Conservation (phyloP, 2,329 filamentous ascomycete genomes). For the Botrytis fabae region DNA sequence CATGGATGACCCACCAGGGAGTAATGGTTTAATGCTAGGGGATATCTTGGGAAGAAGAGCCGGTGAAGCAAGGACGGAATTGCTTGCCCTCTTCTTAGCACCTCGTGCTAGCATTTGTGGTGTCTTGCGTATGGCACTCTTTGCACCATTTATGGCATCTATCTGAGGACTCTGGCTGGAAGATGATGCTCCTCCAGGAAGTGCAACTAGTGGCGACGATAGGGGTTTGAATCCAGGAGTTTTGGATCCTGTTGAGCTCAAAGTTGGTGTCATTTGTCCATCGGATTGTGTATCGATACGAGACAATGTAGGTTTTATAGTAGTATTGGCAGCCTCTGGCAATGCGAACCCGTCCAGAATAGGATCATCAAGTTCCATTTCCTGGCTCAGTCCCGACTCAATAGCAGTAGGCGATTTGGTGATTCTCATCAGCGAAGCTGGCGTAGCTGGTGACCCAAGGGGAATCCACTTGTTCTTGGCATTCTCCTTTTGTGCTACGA, state of each 20-base stretch:
- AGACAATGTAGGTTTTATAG: conserved; percentile 49
- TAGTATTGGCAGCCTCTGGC: conserved; percentile 67
- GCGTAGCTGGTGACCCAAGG: conserved; percentile 68
- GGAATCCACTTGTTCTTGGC: conserved; percentile 41
- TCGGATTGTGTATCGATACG: conserved; percentile 55
- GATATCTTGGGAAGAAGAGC: conserved; percentile 87
- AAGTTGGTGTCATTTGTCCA: conserved; percentile 55
- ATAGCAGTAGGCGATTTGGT: conserved; percentile 42
- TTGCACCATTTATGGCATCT: conserved; percentile 54
- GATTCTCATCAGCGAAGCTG: conserved; percentile 83
- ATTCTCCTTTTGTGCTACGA: conserved; percentile 54
- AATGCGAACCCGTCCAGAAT: conserved; percentile 67
- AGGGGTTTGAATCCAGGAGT: conserved; percentile 43
- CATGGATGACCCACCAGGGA: conserved; percentile 61
- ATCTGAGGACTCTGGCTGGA: conserved; percentile 54
- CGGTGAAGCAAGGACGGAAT: conserved; percentile 78
- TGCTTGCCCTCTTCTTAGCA: conserved; percentile 69
- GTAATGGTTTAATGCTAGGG: conserved; percentile 87
- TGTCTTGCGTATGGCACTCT: conserved; percentile 48
- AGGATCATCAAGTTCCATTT: conserved; percentile 50
- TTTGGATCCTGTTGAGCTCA: conserved; percentile 43
- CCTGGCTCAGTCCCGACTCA: conserved; percentile 46
- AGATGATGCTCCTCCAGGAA: conserved; percentile 45
- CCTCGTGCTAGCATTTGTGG: conserved; percentile 55
- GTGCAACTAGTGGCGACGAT: conserved; percentile 48